Evolutionary conservation across 139 green algal species (phyloP), one percentile per base, ranked within the genome.

Genomic region (Marvania coccoides): DNA sequence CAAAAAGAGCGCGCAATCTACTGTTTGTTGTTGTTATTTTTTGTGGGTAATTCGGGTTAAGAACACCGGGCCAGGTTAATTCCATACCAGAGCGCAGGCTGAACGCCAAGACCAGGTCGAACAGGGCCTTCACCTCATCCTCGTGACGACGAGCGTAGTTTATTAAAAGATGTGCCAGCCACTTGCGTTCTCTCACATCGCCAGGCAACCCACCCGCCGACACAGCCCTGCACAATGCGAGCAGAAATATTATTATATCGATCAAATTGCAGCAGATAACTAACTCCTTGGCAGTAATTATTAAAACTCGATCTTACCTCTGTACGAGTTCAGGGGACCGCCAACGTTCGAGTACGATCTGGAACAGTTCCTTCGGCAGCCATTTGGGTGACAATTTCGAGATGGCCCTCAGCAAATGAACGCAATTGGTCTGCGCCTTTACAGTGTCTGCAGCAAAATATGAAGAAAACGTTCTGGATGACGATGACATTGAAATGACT

Each of bases 121-220:
- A 90, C 23, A 98, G 84, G 5, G 79, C 51, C 14, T 62, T 58
- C n/a, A 92, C 74, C 36, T 90, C 71, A 5, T 73, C 34, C 30
- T 79, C 79, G 70, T 94, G 65, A 24, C 59, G 19, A 10, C 33
- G 14, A 3, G 95, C 66, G 71, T 90, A 91, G 48, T 63, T 79
- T 34, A 98, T 40, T 6, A 98, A 75, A 63, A 77, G 85, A 70
- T 90, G 88, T 10, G 88, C 86, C 36, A 98, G 71, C 40, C 85
- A 75, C 72, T 91, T 88, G 59, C 71, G 84, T 60, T 98, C 93
- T 28, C 91, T 9, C 9, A 12, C 12, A 9, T 59, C 30, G 10
- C 12, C 48, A 9, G 9, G 9, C 10, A 12, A 12, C 10, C 9
- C 9, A 23, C 48, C 48, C 9, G 35, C 12, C 9, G n/a, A n/a